Evolutionary conservation across 2,329 filamentous ascomycete genomes (phyloP).

Genomic region (Aspergillus luchuensis): DNA sequence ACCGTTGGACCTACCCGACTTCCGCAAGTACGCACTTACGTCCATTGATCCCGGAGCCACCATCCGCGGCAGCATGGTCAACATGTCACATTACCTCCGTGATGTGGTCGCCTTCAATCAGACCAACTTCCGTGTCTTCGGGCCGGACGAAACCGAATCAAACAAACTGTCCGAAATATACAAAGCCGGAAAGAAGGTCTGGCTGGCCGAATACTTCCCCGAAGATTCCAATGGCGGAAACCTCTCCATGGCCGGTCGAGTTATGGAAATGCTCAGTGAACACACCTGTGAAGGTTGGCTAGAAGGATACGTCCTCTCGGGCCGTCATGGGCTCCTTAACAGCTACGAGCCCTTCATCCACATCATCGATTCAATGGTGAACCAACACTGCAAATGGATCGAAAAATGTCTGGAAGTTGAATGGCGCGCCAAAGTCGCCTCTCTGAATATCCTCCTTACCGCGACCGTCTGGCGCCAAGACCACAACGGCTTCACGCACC

Average conservation of each 20-base stretch:
- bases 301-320: slow-evolving; percentile 75
- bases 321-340: slow-evolving; percentile 75
- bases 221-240: slow-evolving; percentile 76
- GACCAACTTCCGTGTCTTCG: slow-evolving; percentile 72
- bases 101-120: slow-evolving; percentile 68
- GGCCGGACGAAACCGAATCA: slow-evolving; percentile 78
- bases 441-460: slow-evolving; percentile 77
- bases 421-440: slow-evolving; percentile 72
- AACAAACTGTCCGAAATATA: slow-evolving; percentile 76
- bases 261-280: slow-evolving; percentile 84
- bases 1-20: slow-evolving; percentile 70
- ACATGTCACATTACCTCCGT: slow-evolving; percentile 67
- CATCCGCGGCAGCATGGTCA: slow-evolving; percentile 66
- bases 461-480: slow-evolving; percentile 81
- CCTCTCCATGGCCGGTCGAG: slow-evolving; percentile 66
- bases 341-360: slow-evolving; percentile 83
- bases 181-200: slow-evolving; percentile 74
- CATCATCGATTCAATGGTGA: slow-evolving; percentile 83
- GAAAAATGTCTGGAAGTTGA: slow-evolving; percentile 79
- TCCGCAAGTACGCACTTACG: slow-evolving; percentile 65
- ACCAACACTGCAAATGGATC: slow-evolving; percentile 83
- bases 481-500: slow-evolving; percentile 81
- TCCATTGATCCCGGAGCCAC: slow-evolving; percentile 63
- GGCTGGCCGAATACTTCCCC: slow-evolving; percentile 76
- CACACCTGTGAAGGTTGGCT: slow-evolving; percentile 80